Evolutionary conservation across 371 early-diverging fungal genomes (phyloP).

Genomic region (Batrachochytrium dendrobatidis): DNA sequence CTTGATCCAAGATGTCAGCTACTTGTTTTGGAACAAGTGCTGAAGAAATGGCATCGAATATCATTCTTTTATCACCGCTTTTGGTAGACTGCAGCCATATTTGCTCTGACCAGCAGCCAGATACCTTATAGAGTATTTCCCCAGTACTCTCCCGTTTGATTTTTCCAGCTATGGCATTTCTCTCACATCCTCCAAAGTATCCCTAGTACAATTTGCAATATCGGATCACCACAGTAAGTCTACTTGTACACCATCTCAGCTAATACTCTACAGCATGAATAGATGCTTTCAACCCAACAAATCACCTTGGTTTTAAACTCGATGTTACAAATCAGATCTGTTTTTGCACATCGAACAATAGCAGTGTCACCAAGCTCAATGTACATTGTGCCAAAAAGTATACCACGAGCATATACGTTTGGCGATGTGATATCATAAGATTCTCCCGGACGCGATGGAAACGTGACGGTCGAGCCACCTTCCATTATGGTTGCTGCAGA

Average conservation of each 20-base stretch:
- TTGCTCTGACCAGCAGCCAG: conserved; percentile 79
- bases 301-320: conserved; percentile 89
- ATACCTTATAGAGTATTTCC: conserved; percentile 69
- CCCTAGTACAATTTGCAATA: conserved; percentile 43
- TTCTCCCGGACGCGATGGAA: conserved; percentile 54
- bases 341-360: conserved; percentile 60
- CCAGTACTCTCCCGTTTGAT: conserved; percentile 71
- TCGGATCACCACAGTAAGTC: neutral
- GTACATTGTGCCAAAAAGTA: conserved; percentile 90
- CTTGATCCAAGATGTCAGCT: conserved; percentile 63
- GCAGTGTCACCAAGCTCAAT: conserved; percentile 84
- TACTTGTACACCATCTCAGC: neutral
- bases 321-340: conserved; percentile 67
- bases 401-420: conserved; percentile 89
- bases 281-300: conserved; percentile 1
- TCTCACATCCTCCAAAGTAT: conserved; percentile 68
- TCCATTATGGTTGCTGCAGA: conserved; percentile 86
- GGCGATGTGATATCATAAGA: conserved; percentile 76
- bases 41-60: conserved; percentile 67
- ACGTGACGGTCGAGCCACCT: conserved; percentile 57
- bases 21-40: conserved; percentile 63
- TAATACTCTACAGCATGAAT: conserved; percentile 4
- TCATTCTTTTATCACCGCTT: conserved; percentile 37
- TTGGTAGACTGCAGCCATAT: conserved; percentile 18
- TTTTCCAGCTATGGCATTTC: conserved; percentile 69